Conservation (phyloP, 805 yeast species). For the Tetrapisispora nanseiensis region DNA sequence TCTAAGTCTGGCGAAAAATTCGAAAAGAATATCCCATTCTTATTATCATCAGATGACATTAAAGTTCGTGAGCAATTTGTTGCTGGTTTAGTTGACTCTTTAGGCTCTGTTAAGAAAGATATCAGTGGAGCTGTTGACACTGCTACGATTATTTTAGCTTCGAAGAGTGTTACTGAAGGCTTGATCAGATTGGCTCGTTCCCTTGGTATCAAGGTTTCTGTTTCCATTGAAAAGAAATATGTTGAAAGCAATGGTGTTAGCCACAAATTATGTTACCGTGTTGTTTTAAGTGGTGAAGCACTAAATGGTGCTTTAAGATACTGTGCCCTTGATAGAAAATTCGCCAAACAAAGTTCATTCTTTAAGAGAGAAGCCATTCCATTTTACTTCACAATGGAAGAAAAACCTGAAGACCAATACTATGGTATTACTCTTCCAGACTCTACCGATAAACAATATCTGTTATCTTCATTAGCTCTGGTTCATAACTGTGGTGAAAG, state of each 20-base stretch:
- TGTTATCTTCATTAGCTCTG: slow-evolving; percentile 32
- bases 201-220: slow-evolving; percentile 30
- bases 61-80: slow-evolving; percentile 34
- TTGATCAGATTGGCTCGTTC: slow-evolving; percentile 33
- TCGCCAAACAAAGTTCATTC: slow-evolving; percentile 1
- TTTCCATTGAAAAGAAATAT: neutral
- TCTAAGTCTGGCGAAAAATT: slow-evolving; percentile 2
- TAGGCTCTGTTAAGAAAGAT: slow-evolving; percentile 21
- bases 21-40: slow-evolving; percentile 25
- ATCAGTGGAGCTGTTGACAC: slow-evolving; percentile 1
- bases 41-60: slow-evolving; percentile 26
- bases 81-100: slow-evolving; percentile 36
- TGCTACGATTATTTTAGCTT: slow-evolving; percentile 24
- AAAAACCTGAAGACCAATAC: slow-evolving; percentile 26
- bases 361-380: slow-evolving; percentile 7
- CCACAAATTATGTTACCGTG: slow-evolving; percentile 5
- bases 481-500: slow-evolving; percentile 67
- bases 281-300: slow-evolving; percentile 21
- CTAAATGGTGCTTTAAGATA: slow-evolving; percentile 20
- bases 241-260: slow-evolving; percentile 2
- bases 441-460: slow-evolving; percentile 34
- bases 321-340: slow-evolving; percentile 20
- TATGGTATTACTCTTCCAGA: slow-evolving; percentile 32
- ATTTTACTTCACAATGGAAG: slow-evolving; percentile 27
- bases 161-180: slow-evolving; percentile 24